Percentiles rank a stretch among this genome's conserved stretches.
Evolutionary conservation across 345 rosid genomes (phyloP).

Genomic region (Brassica incana): DNA sequence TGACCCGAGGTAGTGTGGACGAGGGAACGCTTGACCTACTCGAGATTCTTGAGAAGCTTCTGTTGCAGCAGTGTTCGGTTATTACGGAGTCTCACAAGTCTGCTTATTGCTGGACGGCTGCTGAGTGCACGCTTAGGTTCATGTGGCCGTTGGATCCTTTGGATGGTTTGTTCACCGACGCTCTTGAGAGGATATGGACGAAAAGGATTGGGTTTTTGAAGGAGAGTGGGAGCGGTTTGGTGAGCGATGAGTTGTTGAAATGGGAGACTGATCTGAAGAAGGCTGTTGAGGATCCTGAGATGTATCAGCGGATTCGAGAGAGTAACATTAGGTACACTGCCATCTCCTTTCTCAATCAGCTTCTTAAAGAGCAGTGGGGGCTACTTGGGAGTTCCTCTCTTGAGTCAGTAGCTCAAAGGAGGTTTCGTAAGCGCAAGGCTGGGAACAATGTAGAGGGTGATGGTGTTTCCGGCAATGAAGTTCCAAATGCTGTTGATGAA

Average conservation of each 20-base stretch:
- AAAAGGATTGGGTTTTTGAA: conserved; percentile 41
- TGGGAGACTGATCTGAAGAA: conserved; percentile 34
- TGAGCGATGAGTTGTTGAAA: conserved; percentile 30
- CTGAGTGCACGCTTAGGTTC: conserved; percentile 54
- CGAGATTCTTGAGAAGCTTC: conserved; percentile 43
- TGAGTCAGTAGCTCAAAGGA: conserved; percentile 11
- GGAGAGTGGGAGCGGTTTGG: conserved; percentile 43
- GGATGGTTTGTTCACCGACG: conserved; percentile 35
- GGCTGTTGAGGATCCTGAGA: conserved; percentile 27
- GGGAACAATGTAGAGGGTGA: background rate
- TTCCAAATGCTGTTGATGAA: conserved; percentile 3
- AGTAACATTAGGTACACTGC: conserved; percentile 37
- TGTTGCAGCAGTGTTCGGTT: conserved; percentile 18
- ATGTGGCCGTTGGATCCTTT: conserved; percentile 42
- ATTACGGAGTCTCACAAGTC: conserved; percentile 47
- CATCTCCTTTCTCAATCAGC: conserved; percentile 24
- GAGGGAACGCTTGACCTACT: conserved; percentile 54
- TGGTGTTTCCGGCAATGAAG: background rate
- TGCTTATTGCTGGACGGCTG: conserved; percentile 60
- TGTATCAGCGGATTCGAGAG: conserved; percentile 35
- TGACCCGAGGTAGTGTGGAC: conserved; percentile 12
- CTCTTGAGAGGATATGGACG: conserved; percentile 61
- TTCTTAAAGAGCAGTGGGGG: conserved; percentile 32
- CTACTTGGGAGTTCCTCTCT: conserved; percentile 27
- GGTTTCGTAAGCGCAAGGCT: conserved; percentile 20